Evolutionary conservation across 306 rosid genomes (phyloP).

Genomic region (Astragalus glycyphyllos): DNA sequence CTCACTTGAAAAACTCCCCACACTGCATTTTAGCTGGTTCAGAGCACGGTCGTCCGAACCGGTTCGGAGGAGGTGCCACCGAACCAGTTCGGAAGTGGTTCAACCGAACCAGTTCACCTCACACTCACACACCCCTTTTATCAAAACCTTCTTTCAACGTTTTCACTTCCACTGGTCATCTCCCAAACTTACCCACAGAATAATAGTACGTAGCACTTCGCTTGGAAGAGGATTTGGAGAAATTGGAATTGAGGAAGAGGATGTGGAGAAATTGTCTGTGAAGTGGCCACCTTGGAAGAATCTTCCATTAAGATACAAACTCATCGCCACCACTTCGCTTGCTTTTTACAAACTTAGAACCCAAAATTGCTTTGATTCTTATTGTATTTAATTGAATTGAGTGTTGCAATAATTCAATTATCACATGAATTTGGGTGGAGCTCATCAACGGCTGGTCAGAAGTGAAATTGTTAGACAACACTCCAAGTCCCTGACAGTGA

Average conservation of each 20-base stretch:
- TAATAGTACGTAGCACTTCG: slow-evolving; percentile 46
- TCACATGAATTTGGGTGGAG: slow-evolving; percentile 98
- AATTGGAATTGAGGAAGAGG: slow-evolving; percentile 46
- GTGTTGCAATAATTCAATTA: slow-evolving; percentile 93
- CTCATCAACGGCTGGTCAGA: slow-evolving; percentile 89
- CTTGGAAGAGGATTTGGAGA: slow-evolving; percentile 52
- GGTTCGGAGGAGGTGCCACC: too few relatives aligned
- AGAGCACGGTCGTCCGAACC: too few relatives aligned
- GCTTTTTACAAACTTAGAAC: too few relatives aligned
- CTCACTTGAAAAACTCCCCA: too few relatives aligned
- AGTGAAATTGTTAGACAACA: too few relatives aligned
- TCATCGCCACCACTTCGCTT: too few relatives aligned
- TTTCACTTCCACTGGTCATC: slow-evolving; percentile 50
- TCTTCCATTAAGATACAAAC: slow-evolving; percentile 81
- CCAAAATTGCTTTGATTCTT: too few relatives aligned
- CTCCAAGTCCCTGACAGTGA: too few relatives aligned
- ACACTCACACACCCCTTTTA: slow-evolving; percentile 32
- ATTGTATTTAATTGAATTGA: slow-evolving; percentile 38
- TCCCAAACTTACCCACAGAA: slow-evolving; percentile 45
- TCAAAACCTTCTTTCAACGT: slow-evolving; percentile 40
- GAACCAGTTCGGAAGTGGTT: too few relatives aligned
- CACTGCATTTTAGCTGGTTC: too few relatives aligned
- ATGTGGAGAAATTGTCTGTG: slow-evolving; percentile 13
- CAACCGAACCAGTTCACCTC: not conserved
- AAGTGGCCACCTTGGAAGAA: slow-evolving; percentile 95